Evolutionary conservation across 2,329 filamentous ascomycete genomes (phyloP).

Genomic region (Chrysoporthe austroafricana): DNA sequence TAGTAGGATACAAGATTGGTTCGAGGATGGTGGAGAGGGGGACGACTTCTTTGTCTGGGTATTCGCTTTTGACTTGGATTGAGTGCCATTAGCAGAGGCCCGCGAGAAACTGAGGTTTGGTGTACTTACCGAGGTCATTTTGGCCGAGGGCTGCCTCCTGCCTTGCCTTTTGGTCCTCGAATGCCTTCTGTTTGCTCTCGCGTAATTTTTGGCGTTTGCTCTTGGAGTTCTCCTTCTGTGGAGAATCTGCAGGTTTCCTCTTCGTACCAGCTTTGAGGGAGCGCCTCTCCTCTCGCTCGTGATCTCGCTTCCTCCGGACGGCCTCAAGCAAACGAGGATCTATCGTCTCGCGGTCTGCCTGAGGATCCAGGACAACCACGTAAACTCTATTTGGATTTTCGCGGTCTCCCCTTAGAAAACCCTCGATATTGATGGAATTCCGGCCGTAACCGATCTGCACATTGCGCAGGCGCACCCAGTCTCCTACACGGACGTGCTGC

Average conservation of each 20-base stretch:
- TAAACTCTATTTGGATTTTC: conserved; percentile 55
- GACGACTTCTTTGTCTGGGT: conserved; percentile 41
- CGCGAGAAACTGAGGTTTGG: conserved; percentile 17
- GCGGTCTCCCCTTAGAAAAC: conserved; percentile 67
- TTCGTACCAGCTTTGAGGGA: conserved; percentile 46
- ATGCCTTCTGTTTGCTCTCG: conserved; percentile 29
- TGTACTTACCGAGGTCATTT: conserved; percentile 20
- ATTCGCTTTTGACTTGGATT: conserved; percentile 51
- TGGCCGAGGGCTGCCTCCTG: conserved; percentile 34
- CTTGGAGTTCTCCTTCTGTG: conserved; percentile 34
- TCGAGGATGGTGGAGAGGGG: conserved; percentile 46
- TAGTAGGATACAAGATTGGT: conserved; percentile 45
- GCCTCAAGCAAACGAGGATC: conserved; percentile 59
- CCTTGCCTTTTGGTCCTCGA: conserved; percentile 36
- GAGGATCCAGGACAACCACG: conserved; percentile 54
- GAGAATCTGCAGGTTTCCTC: conserved; percentile 38
- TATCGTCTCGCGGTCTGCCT: conserved; percentile 45
- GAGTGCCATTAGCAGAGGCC: background rate
- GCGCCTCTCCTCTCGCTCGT: conserved; percentile 54
- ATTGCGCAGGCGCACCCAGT: conserved; percentile 71
- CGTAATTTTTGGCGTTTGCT: conserved; percentile 33
- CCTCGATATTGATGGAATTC: conserved; percentile 66
- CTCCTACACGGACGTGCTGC: conserved; percentile 57
- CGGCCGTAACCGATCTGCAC: conserved; percentile 67
- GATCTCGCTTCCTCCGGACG: conserved; percentile 66